A percentile compares a stretch with the other conserved stretches of the same genome.
Evolutionary conservation across 495 filamentous ascomycete genomes (phyloP).

Genomic region (Coniosporium apollinis): DNA sequence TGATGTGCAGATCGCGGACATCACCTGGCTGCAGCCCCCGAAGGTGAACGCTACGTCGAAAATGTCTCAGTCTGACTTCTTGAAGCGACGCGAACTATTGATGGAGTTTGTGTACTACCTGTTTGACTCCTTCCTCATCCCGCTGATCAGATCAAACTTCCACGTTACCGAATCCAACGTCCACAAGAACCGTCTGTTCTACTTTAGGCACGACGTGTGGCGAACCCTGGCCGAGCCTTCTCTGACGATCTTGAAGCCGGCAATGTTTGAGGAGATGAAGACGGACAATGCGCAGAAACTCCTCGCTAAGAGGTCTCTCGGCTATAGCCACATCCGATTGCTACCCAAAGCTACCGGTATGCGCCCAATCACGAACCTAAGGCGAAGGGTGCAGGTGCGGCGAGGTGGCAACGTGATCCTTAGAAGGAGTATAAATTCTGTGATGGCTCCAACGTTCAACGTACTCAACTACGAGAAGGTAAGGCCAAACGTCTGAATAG

Average conservation of each 20-base stretch:
- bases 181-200: slow-evolving; percentile 72
- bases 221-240: slow-evolving; percentile 55
- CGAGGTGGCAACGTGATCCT: slow-evolving; percentile 37
- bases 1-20: slow-evolving; percentile 33
- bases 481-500: slow-evolving; percentile 3
- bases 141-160: slow-evolving; percentile 72
- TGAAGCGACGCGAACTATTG: slow-evolving; percentile 65
- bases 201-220: slow-evolving; percentile 92
- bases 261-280: slow-evolving; percentile 69
- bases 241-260: slow-evolving; percentile 45
- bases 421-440: slow-evolving; percentile 63
- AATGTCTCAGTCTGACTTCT: slow-evolving; percentile 49
- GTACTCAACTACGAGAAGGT: slow-evolving; percentile 66
- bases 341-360: slow-evolving; percentile 57
- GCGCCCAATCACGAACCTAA: slow-evolving; percentile 75
- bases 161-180: slow-evolving; percentile 82
- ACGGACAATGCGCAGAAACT: slow-evolving; percentile 37
- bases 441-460: slow-evolving; percentile 57
- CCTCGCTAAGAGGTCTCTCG: slow-evolving; percentile 44
- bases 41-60: slow-evolving; percentile 26
- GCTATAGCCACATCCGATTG: slow-evolving; percentile 64
- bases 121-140: slow-evolving; percentile 82
- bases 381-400: slow-evolving; percentile 37
- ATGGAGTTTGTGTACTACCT: slow-evolving; percentile 80
- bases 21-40: slow-evolving; percentile 57